Percentiles rank a stretch among this genome's conserved stretches.
Conservation (phyloP, 176 grass and related monocot species). For the Eragrostis nindensis region DNA sequence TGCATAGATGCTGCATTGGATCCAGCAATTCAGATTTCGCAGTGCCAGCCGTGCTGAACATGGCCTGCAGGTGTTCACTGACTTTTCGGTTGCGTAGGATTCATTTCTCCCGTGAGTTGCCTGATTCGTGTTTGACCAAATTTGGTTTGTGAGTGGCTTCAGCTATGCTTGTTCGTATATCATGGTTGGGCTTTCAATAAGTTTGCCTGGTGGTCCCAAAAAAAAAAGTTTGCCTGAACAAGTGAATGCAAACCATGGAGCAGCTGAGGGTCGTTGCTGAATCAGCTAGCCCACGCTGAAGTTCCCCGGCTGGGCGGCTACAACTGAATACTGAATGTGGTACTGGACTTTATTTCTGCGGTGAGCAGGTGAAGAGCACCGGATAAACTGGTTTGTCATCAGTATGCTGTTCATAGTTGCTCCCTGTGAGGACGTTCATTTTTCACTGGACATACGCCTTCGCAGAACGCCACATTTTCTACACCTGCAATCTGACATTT, state of each 20-base stretch:
- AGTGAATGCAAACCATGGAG: slow-evolving; percentile 35
- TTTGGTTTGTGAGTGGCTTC: slow-evolving; percentile 18
- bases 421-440: too few species aligned
- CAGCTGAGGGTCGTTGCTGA: slow-evolving; percentile 1
- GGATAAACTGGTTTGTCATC: neutral
- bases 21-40: slow-evolving; percentile 13
- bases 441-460: neutral
- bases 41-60: neutral
- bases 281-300: slow-evolving; percentile 29
- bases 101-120: slow-evolving; percentile 17
- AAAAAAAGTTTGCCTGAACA: too few species aligned
- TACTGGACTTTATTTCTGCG: slow-evolving; percentile 3
- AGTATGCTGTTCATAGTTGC: slow-evolving; percentile 6
- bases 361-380: slow-evolving; percentile 33
- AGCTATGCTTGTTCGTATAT: neutral
- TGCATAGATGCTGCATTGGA: slow-evolving; percentile 19
- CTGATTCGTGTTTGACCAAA: slow-evolving; percentile 28
- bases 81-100: neutral
- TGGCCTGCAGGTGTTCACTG: neutral
- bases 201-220: too few species aligned
- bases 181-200: slow-evolving; percentile 39
- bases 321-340: slow-evolving; percentile 9
- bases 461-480: neutral
- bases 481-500: neutral
- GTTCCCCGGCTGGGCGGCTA: too few species aligned